Base-by-base conservation (phyloP, 192 early-diverging fungal genomes). In the Coemansia sp. region DNA sequence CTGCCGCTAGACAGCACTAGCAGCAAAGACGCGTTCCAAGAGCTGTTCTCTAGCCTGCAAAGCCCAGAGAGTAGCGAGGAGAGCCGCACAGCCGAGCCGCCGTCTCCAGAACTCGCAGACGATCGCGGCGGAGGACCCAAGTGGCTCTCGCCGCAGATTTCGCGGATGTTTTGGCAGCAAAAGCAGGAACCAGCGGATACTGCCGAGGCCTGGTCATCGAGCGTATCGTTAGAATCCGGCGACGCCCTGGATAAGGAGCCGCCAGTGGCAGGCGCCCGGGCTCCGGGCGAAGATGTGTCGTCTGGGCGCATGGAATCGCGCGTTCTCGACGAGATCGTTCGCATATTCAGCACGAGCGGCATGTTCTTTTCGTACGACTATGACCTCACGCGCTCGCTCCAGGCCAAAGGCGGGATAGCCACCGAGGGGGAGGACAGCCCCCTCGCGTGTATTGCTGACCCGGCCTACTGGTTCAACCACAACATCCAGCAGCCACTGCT, bases 381-480 rank as follows among this genome's bases (percentile, higher is more conserved):
- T 31, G 69, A 73, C 12, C 28, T 73, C 19, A 73, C 69, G 13
- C 62, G 54, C 27, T 60, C 69, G 22, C 44, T 65, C 25, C 62
- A 73, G 39, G 41, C 27, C 33, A 65, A 61, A 22, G 40, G 33
- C 19, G 44, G 38, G 2, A 40, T 39, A 16, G 29, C 16, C 1
- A 18, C 34, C 18, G 54, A 32, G 4, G 11, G 20, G 10, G 33
- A 30, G n/a, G 25, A 31, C 2, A 36, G 11, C 1, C 49, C 32
- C 21, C 43, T 56, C 20, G 37, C 69, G 3, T 46, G 41, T 21
- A 13, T 19, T 21, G 62, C 62, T 3, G 47, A 59, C 22, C 32
- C 25, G 1, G 46, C 56, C 22, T 73, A 73, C 47, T 73, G 69
- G 69, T 73, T 73, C 22, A 73, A 65, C 42, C 23, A 39, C 21